These are phyloP conservation scores for Bertia moriformis DNA, from an alignment of 2,329 filamentous ascomycete species.

Conservation along the genomic window DNA sequence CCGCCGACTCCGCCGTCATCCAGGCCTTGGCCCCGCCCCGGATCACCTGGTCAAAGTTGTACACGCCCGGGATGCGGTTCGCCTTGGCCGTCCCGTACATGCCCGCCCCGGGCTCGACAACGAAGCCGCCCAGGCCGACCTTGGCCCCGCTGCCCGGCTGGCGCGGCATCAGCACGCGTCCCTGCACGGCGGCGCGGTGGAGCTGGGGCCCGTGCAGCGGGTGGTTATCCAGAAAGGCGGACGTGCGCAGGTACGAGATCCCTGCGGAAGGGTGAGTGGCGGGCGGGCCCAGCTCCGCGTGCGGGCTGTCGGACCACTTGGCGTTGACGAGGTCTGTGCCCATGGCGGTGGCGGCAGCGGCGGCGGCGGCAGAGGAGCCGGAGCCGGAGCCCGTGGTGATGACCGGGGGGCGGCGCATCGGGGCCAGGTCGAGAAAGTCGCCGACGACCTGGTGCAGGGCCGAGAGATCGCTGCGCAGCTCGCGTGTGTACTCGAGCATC, in stretches of 20 bases:
- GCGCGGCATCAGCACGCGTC: conserved; percentile 36
- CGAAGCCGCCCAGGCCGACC: conserved; percentile 39
- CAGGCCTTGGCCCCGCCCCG: conserved; percentile 39
- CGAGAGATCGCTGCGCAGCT: conserved; percentile 32
- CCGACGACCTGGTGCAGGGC: conserved; percentile 38
- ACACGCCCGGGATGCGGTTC: conserved; percentile 15
- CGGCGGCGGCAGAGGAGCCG: no score
- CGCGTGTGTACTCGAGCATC: conserved; percentile 34
- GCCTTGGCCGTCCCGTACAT: conserved; percentile 2
- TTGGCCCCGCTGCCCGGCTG: conserved; percentile 26
- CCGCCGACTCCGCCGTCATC: conserved; percentile 26
- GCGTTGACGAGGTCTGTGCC: conserved; percentile 6
- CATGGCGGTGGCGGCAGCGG: conserved; percentile 9
- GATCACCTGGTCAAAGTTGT: conserved; percentile 27
- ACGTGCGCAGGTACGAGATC: conserved; percentile 44
- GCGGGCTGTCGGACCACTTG: conserved; percentile 22
- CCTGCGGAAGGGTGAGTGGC: conserved; percentile 47
- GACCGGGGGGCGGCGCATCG: conserved; percentile 24
- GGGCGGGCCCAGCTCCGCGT: conserved; percentile 38
- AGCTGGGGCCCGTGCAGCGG: conserved; percentile 44
- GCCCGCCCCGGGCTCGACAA: conserved; percentile 19
- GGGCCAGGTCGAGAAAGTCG: conserved; percentile 47
- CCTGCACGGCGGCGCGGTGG: conserved; percentile 28
- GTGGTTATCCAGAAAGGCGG: conserved; percentile 40
- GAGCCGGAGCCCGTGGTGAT: conserved; percentile 13